phyloP scores from a whole-genome alignment of 1,284 basidiomycete species.

The Pascua sp. region DNA sequence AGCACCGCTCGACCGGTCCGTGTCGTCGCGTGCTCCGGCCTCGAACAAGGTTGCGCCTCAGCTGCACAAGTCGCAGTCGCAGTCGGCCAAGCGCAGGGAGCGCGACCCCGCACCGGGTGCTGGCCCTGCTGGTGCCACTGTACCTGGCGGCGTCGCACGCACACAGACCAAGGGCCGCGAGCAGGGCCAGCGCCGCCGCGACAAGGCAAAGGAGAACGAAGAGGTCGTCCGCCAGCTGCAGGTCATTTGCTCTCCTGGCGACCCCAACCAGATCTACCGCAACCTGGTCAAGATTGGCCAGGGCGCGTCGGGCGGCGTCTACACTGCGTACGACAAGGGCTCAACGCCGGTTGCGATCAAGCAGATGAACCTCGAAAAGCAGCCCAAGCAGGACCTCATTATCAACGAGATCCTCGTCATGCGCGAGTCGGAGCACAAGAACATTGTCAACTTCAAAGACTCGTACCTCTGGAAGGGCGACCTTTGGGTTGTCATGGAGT shows the following conservation, averaged over 20 bases:
- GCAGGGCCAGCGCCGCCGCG: slow-evolving; percentile 64
- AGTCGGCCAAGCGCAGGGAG: slow-evolving; percentile 27
- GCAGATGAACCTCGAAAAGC: slow-evolving; percentile 99
- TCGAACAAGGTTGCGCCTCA: slow-evolving; percentile 24
- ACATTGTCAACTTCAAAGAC: slow-evolving; percentile 99
- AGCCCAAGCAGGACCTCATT: slow-evolving; percentile 98
- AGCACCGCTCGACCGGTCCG: slow-evolving; percentile 49
- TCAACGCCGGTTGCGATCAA: slow-evolving; percentile 96
- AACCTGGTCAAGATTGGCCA: slow-evolving; percentile 96
- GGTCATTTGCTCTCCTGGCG: slow-evolving; percentile 94
- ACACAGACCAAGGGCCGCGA: slow-evolving; percentile 23
- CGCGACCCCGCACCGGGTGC: slow-evolving; percentile 14
- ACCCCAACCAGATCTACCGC: slow-evolving; percentile 89
- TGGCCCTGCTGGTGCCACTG: background rate
- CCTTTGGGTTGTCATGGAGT: slow-evolving; percentile 99
- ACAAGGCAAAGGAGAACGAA: slow-evolving; percentile 81
- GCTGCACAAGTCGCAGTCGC: slow-evolving; percentile 42
- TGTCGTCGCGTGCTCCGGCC: slow-evolving; percentile 47
- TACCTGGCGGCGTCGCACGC: slow-evolving; percentile 5
- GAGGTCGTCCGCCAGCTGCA: slow-evolving; percentile 88
- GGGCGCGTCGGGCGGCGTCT: slow-evolving; percentile 96
- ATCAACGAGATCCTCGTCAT: slow-evolving; percentile 99
- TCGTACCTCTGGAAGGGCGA: slow-evolving; percentile 97
- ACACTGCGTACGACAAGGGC: slow-evolving; percentile 94
- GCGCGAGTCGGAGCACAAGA: slow-evolving; percentile 91